A percentile compares a stretch with the other conserved stretches of the same genome.
These are phyloP conservation scores for Adenanthera pavonina DNA, from an alignment of 306 rosid species.

Conservation along the genomic window DNA sequence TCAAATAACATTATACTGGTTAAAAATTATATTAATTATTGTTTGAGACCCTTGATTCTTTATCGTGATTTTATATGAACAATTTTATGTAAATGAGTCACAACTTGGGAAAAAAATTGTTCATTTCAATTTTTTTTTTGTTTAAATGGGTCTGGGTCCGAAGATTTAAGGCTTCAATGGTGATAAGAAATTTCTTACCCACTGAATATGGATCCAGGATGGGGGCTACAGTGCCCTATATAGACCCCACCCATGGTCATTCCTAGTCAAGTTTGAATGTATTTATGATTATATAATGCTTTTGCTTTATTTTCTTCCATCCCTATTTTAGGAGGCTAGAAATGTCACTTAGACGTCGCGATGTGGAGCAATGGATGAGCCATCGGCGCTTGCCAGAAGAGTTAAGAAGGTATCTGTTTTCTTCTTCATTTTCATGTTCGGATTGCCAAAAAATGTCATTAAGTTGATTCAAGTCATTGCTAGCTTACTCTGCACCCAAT, in stretches of 20 bases:
- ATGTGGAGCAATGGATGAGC: conserved; percentile 93
- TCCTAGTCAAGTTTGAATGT: neutral
- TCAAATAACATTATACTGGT: no score
- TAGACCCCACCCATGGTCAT: neutral
- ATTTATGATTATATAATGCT: conserved; percentile 13
- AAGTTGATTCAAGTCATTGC: neutral
- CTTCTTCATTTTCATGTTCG: conserved; percentile 10
- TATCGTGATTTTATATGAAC: no score
- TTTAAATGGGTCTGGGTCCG: neutral
- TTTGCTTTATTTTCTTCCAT: conserved; percentile 24
- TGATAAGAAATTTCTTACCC: neutral
- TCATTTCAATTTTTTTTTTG: neutral
- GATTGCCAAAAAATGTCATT: neutral
- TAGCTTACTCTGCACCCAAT: neutral
- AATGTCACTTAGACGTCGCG: conserved; percentile 80
- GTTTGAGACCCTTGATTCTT: no score
- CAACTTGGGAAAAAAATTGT: no score
- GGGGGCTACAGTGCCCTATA: neutral
- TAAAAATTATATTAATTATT: no score
- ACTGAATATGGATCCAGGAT: neutral
- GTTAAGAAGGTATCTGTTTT: conserved; percentile 54
- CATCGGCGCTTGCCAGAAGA: conserved; percentile 78
- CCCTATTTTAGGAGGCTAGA: conserved; percentile 65
- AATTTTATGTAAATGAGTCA: no score
- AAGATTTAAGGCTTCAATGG: neutral